Base-by-base conservation (phyloP, 1,139 yeast genomes). In the Insectozyma bohioensis region DNA sequence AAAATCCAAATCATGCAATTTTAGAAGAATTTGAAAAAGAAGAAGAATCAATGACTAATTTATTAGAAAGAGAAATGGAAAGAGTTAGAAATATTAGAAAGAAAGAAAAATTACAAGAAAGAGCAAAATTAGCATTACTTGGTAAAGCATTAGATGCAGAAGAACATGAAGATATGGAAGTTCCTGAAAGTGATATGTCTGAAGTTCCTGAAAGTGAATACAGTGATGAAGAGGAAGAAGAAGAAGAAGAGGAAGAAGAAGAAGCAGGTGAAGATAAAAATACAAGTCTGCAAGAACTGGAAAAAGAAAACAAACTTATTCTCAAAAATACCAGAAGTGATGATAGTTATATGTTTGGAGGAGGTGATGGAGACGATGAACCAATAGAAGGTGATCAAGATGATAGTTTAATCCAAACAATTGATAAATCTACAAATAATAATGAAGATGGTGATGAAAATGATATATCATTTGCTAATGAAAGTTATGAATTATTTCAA, bases 31-130 rank as follows among this genome's bases (percentile, higher is more conserved):
- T 65, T 28, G 67, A 66, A 35, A 56, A 64, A 43, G 70, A 65
- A 33, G 72, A 65, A 30, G 71, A 65, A 33, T 55, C 61, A 14
- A 63, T 65, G 70, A 71, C 69, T 3, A 55, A 63, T n/a, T 60
- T 82, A 28, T 62, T 82, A 43, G 87, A 82, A 44, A 68, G 75
- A 37, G 90, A 83, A 49, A 68, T 78, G 46, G 73, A 72, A 41
- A 63, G 80, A 42, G 75, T 64, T 20, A 58, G 77, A 47, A 66
- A 62, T 32, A 65, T 74, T 20, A 63, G 80, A 37, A 72, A 67
- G 45, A 69, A 67, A 36, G 85, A 76, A 36, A 67, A 72, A 40
- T 40, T 62, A 22, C 54, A 55, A 34, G 72, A 66, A 40, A 59
- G 49, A 36, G 72, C 72, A 2, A 61, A 58, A 34, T 37, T 48